Base-by-base conservation (phyloP, 2,329 filamentous ascomycete species). In the Trichoderma simmonsii region DNA sequence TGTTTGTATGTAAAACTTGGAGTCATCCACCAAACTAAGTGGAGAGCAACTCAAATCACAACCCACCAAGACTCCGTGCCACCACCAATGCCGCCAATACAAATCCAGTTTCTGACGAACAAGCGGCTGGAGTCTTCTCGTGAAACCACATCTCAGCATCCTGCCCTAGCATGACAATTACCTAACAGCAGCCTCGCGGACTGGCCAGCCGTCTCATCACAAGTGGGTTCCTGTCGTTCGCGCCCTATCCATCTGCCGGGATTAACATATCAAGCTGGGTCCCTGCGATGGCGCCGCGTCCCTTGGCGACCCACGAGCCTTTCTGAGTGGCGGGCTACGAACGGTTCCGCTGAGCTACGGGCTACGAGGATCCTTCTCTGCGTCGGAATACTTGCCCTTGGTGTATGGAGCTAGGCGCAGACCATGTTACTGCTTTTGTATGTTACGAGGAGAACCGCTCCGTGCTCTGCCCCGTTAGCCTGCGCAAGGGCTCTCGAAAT, bases 11-110 rank as follows among this genome's bases (percentile, higher is more conserved):
- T 48, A 65, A 43, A 63, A 66, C 36, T 43, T n/a, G 28, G 39
- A 59, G 64, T 54, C 64, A 67, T 57, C 64, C 48, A 30, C 34
- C 51, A 67, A 26, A 12, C 51, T 43, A 70, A 70, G 66, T 70
- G 66, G 66, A 28, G 66, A 61, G 39, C 5, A 18, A 62, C 21
- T 51, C 15, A n/a, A 59, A 28, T 32, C 56, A 51, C 57, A 51
- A 54, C 66, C 66, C 66, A 69, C 66, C 26, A 59, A 21, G 34
- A 26, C 36, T 54, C 39, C 26, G 9, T 24, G n/a, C 21, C 66
- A 62, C 66, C 66, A 26, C 66, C 66, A 62, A 70, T 62, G 51
- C 66, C 66, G 26, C 66, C 66, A 62, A 62, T 62, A 61, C 66
- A 54, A 59, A 62, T 26, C 4, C 66, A 54, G 57, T 18, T 5